phyloP scores from a whole-genome alignment of 345 rosid species.

The Linum tenue region DNA sequence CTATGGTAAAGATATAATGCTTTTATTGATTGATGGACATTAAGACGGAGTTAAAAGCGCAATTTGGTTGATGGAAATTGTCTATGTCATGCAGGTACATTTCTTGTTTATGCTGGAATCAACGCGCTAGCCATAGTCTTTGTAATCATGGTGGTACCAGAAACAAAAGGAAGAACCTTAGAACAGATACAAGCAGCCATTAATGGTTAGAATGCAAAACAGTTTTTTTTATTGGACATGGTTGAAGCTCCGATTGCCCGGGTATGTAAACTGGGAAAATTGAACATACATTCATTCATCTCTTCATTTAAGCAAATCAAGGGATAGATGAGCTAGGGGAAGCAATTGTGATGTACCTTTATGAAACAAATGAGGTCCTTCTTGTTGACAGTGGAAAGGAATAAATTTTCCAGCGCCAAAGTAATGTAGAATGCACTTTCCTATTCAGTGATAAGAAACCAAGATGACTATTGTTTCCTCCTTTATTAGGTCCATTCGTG shows the following conservation, averaged over 20 bases:
- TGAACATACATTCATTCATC: neutral
- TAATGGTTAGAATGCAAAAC: neutral
- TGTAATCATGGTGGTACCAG: conserved; percentile 56
- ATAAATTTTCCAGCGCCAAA: conserved; percentile 32
- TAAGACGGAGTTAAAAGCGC: no score
- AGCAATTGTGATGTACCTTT: conserved; percentile 17
- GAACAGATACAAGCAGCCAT: conserved; percentile 82
- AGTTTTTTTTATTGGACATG: neutral
- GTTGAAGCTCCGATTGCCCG: no score
- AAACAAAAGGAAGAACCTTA: conserved; percentile 81
- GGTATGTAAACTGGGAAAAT: no score
- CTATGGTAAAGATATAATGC: conserved; percentile 36
- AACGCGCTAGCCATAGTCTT: conserved; percentile 54
- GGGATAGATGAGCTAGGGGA: no score
- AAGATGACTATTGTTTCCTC: neutral
- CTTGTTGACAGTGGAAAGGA: conserved; percentile 31
- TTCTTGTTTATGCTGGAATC: conserved; percentile 59
- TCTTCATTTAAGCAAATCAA: no score
- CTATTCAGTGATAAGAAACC: conserved; percentile 16
- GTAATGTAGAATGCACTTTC: conserved; percentile 29
- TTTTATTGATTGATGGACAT: neutral
- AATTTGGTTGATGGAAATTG: conserved; percentile 1
- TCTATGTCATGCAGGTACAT: conserved; percentile 33
- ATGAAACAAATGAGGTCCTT: conserved; percentile 33
- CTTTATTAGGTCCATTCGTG: no score